These are phyloP conservation scores for Protomyces inouyei DNA, from an alignment of 1,139 yeast species.

Conservation along the genomic window DNA sequence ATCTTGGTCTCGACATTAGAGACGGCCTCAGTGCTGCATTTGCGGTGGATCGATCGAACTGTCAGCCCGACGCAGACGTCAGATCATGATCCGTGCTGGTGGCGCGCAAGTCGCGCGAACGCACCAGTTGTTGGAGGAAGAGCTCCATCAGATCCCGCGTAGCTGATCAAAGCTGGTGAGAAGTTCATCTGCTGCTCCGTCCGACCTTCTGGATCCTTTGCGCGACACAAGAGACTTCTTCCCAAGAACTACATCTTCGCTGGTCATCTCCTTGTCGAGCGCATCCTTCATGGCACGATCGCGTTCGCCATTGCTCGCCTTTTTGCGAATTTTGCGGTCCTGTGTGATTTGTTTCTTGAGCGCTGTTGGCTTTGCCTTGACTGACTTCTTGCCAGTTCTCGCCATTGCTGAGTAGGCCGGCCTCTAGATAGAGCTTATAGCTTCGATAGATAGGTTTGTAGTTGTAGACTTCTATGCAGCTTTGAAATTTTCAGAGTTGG, in stretches of 20 bases:
- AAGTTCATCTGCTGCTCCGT: constrained; percentile 9
- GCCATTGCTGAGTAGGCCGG: neutral
- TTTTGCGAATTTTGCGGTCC: constrained; percentile 15
- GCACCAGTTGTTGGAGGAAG: neutral
- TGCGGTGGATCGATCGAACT: too few relatives aligned
- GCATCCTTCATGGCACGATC: constrained; percentile 11
- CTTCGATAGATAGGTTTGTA: too few relatives aligned
- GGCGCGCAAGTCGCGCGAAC: too few relatives aligned
- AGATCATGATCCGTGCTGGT: too few relatives aligned
- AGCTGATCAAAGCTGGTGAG: constrained; percentile 23
- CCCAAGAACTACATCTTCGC: constrained; percentile 7
- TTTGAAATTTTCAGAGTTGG: too few relatives aligned
- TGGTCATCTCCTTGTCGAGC: constrained; percentile 19
- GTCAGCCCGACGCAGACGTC: too few relatives aligned
- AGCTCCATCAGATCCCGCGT: constrained; percentile 2
- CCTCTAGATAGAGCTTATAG: too few relatives aligned
- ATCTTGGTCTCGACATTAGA: too few relatives aligned
- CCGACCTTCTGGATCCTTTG: neutral
- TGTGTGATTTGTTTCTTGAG: constrained; percentile 23
- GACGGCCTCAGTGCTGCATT: too few relatives aligned
- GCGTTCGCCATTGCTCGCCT: constrained; percentile 4
- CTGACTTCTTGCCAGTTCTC: constrained; percentile 19
- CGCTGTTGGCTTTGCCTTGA: constrained; percentile 11
- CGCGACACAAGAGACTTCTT: neutral
- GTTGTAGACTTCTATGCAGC: too few relatives aligned